Base-by-base conservation (phyloP, 495 filamentous ascomycete genomes). In the Jackrogersella multiformis region DNA sequence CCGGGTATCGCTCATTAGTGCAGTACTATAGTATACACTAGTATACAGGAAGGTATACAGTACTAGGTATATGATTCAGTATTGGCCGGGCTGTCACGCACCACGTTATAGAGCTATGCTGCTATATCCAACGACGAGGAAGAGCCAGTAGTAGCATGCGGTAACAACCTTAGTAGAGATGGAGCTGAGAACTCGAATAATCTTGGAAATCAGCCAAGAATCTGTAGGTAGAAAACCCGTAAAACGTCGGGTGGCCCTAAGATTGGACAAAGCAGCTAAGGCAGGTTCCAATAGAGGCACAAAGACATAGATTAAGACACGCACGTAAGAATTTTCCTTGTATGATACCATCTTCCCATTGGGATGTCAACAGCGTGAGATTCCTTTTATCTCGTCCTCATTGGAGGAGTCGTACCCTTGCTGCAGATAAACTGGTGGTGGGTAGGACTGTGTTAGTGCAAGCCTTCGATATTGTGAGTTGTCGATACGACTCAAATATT, bases 391-490 rank as follows among this genome's bases (percentile, higher is more conserved):
- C 12, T 18, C 34, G 10, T 46, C 52, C 30, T 44, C 20, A 66
- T 70, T 70, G 67, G 67, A 55, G 10, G 1, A 56, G 52, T 49
- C 18, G 38, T 32, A 66, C 20, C 67, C 61, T 46, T 39, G 61
- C 44, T 58, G 57, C 67, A 66, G 38, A 34, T 16, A 65, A 60
- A 36, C 52, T 54, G 51, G 65, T 56, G 67, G 67, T 61, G 67
- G 56, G 67, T 70, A 70, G 51, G 67, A 66, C 61, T 36, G 35
- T 62, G 56, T 66, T 66, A 42, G 53, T 62, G 57, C 34, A 56
- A 48, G 56, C 46, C 38, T 21, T 46, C 23, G 3, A 53, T 53
- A 42, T 41, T 55, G 16, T 70, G 61, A 65, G 61, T 32, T 65
- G 52, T 65, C 67, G 41, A 70, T 58, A 44, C 56, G 13, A 65